Base-by-base conservation (phyloP, 2,329 filamentous ascomycete genomes). In the Penicillium sp. region DNA sequence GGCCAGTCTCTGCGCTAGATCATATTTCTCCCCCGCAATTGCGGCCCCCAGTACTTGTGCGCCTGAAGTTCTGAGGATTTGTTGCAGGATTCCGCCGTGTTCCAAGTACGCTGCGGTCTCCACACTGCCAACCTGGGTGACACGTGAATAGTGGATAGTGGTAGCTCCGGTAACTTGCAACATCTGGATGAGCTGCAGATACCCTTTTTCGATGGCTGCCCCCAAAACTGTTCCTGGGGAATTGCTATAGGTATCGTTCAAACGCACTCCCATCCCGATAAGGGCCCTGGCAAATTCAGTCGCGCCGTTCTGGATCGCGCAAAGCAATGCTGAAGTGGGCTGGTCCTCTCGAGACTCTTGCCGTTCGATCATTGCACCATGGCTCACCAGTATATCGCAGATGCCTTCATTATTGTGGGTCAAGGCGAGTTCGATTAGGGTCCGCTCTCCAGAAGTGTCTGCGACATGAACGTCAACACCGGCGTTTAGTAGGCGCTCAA, bases 201-300 rank as follows among this genome's bases (percentile, higher is more conserved):
- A 4, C 3, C 63, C 65, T 29, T 7, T 7, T 60, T 63, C 38
- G 19, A 67, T 23, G 19, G 65, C 63, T 13, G 63, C 65, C 41
- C 31, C 65, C 38, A 67, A 58, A 8, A 58, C 54, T 23, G 57
- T 62, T 29, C 50, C 41, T 15, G 65, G 60, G 31, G 29, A 5
- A 0, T 13, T n/a, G 19, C 31, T 38, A 49, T 44, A 55, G 17
- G 17, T 13, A 31, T 60, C 58, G 46, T 60, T 52, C 21, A 46
- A 17, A 5, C 58, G 51, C 19, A 51, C 58, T 26, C 51, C 51
- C 17, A 30, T 17, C 17, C 13, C 19, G 45, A 60, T 50, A 5
- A 60, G 6, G 3, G 45, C 5, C 8, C 35, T 23, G n/a, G 35
- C 21, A 6, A 50, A 19, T 0, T 21, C 50, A 21, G 15, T 3